Evolutionary conservation across 2,329 filamentous ascomycete species (phyloP).

Genomic region (Fusarium sp.): DNA sequence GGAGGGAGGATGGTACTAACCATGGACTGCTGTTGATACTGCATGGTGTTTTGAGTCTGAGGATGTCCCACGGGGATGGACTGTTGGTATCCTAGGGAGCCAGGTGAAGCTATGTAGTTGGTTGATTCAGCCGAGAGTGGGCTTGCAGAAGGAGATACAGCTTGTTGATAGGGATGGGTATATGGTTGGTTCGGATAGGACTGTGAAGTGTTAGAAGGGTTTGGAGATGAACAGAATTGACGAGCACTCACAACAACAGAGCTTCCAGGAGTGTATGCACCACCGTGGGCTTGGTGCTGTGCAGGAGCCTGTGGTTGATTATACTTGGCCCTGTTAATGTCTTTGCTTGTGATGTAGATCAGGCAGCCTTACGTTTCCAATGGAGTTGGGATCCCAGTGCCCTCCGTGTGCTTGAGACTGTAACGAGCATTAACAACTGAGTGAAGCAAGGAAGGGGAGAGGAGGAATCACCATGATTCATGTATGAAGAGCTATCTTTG

Average conservation of each 20-base stretch:
- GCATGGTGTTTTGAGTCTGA: constrained; percentile 38
- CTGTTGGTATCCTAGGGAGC: constrained; percentile 23
- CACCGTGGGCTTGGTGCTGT: constrained; percentile 43
- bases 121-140: constrained; percentile 33
- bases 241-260: constrained; percentile 38
- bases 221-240: not conserved
- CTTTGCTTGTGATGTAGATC: not conserved
- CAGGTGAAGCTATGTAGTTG: constrained; percentile 30
- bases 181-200: constrained; percentile 46
- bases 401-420: constrained; percentile 47
- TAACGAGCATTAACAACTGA: constrained; percentile 3
- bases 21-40: constrained; percentile 43
- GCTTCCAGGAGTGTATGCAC: constrained; percentile 46
- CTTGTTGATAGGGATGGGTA: constrained; percentile 35
- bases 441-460: not conserved
- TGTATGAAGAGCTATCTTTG: constrained; percentile 22
- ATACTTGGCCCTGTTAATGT: constrained; percentile 35
- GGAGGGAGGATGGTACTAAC: constrained; percentile 12
- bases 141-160: constrained; percentile 41
- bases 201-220: constrained; percentile 24
- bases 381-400: constrained; percentile 42
- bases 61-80: constrained; percentile 20
- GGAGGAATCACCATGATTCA: constrained; percentile 42
- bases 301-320: constrained; percentile 26
- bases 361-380: constrained; percentile 27